Percentiles rank a stretch among this genome's conserved stretches.
These are phyloP conservation scores for Mycena crocata DNA, from an alignment of 768 basidiomycete genomes.

Conservation along the genomic window DNA sequence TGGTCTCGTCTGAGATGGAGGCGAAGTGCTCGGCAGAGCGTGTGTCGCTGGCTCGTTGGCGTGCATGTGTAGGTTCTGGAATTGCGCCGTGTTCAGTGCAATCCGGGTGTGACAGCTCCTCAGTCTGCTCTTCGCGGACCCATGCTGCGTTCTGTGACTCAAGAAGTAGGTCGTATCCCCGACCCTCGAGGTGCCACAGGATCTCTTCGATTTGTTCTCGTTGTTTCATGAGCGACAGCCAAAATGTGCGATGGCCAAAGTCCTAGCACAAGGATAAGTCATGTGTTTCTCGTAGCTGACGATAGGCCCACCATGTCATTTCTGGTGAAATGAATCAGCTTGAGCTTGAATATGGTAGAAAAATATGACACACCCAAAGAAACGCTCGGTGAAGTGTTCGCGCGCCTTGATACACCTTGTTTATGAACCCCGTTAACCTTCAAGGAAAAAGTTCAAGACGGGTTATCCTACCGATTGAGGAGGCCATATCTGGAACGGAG, in stretches of 20 bases:
- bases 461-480: constrained; percentile 40
- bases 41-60: constrained; percentile 42
- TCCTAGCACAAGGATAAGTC: constrained; percentile 39
- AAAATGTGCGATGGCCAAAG: constrained; percentile 51
- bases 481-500: constrained; percentile 45
- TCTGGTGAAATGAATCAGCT: background rate
- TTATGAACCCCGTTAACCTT: constrained; percentile 23
- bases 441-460: background rate
- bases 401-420: constrained; percentile 53
- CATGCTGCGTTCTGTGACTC: constrained; percentile 47
- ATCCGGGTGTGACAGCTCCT: constrained; percentile 23
- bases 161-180: constrained; percentile 49
- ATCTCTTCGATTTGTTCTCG: constrained; percentile 43
- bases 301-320: constrained; percentile 19
- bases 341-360: background rate
- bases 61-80: constrained; percentile 34
- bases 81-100: constrained; percentile 28
- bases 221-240: constrained; percentile 45
- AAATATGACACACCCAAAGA: constrained; percentile 52
- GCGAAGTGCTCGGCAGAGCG: background rate
- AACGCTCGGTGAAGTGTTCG: constrained; percentile 49
- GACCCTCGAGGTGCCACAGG: constrained; percentile 43
- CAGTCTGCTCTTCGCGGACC: constrained; percentile 43
- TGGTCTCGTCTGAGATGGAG: background rate
- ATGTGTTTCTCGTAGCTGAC: background rate